Evolutionary conservation across 169 alveolate species (phyloP), one percentile per base, ranked within the genome.

Genomic region (Plasmodium blacklocki): DNA sequence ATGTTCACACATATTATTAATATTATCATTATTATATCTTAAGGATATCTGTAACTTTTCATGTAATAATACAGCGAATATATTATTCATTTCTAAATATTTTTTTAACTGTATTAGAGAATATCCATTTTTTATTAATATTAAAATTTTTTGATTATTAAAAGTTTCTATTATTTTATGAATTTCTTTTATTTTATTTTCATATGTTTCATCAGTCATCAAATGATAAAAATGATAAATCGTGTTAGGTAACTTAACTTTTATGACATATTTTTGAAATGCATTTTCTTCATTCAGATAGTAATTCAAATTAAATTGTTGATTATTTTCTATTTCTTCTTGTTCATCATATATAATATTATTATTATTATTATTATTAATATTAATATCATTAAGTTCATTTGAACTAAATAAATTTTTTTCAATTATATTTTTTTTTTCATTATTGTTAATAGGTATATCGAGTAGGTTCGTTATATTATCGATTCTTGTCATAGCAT

Each of bases 11-110:
- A 83, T 54, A 19, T 58, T 63, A 8, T 43, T 15, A 50, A 83
- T 26, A 23, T 56, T 58, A n/a, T 68, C 23, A 50, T 83, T 68
- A 68, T 83, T 83, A 11, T 63, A 72, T 3, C 49, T 21, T 62
- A 56, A 56, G n/a, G 91, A 83, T 60, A 83, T 83, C 70, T 68
- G 74, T 62, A 83, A 68, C 50, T 70, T 43, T 14, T 83, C 91
- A 83, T 83, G 91, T 54, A 83, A 50, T 14, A 83, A 49, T 5
- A 68, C 39, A 32, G 85, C 68, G 47, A 29, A 83, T n/a, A 83
- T 49, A 26, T 83, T 83, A 49, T 72, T 83, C 45, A 68, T 66
- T 6, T 47, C 18, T 23, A 83, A 49, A 62, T 67, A 67, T 72
- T 72, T 26, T 72, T 83, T 83, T 29, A 68, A 18, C 4, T 54